Conservation (phyloP, 2,329 filamentous ascomycete species). For the Colletotrichum aenigma region DNA sequence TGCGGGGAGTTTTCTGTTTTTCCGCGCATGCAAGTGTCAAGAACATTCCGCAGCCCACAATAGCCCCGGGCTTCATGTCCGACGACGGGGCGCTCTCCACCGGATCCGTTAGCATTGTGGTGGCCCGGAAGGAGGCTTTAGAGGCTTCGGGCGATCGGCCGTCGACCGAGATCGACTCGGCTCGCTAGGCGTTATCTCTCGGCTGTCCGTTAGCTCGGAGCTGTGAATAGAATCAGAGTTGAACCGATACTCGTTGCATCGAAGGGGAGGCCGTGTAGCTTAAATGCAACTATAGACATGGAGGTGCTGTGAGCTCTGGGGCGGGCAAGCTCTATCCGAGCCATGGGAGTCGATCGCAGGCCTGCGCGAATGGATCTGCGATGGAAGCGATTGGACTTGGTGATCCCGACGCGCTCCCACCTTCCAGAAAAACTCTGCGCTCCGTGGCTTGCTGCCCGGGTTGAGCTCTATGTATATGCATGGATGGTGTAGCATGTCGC, state of each 20-base stretch:
- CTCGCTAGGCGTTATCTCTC: background rate
- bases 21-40: background rate
- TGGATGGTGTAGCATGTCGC: background rate
- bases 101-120: background rate
- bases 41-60: background rate
- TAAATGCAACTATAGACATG: background rate
- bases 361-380: background rate
- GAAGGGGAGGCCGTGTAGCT: background rate
- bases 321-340: background rate
- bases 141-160: background rate
- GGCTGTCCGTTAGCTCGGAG: background rate
- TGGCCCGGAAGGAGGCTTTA: background rate
- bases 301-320: background rate
- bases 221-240: background rate
- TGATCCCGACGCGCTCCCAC: background rate
- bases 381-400: background rate
- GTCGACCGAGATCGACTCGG: constrained; percentile 3
- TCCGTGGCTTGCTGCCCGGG: background rate
- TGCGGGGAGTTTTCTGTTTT: background rate
- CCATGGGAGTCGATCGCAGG: background rate
- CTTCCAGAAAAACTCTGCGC: background rate
- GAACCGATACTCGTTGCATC: background rate
- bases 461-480: background rate
- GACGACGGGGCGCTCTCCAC: background rate
- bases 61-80: background rate